These are phyloP conservation scores for Macrolepiota albuminosa DNA, from an alignment of 768 basidiomycete species.

Conservation along the genomic window DNA sequence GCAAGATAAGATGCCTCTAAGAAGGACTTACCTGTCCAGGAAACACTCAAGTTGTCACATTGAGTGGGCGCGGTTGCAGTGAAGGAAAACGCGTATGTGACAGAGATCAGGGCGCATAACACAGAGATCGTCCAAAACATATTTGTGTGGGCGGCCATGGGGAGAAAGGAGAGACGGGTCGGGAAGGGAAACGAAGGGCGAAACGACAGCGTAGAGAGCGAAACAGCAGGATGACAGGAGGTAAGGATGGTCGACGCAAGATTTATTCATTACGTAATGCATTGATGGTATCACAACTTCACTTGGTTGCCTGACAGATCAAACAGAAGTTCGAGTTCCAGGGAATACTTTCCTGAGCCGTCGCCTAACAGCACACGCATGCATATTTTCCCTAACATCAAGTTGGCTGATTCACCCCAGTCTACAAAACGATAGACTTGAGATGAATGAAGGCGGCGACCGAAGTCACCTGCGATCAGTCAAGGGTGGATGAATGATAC, in stretches of 20 bases:
- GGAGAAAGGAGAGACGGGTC: slow-evolving; percentile 16
- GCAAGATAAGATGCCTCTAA: slow-evolving; percentile 1
- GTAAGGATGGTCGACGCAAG: neutral
- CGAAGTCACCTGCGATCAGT: neutral
- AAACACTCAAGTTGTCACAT: slow-evolving; percentile 57
- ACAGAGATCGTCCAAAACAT: slow-evolving; percentile 18
- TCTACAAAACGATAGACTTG: neutral
- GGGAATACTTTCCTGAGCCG: neutral
- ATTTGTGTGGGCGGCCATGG: slow-evolving; percentile 7
- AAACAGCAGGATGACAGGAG: slow-evolving; percentile 1
- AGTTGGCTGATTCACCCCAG: neutral
- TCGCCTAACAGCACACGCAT: neutral
- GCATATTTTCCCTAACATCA: no score
- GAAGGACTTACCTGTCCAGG: slow-evolving; percentile 52
- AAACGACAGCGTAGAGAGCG: slow-evolving; percentile 1
- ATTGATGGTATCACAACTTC: slow-evolving; percentile 10
- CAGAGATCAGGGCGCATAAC: slow-evolving; percentile 18
- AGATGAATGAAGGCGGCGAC: neutral
- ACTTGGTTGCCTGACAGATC: neutral
- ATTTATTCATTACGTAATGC: slow-evolving; percentile 11
- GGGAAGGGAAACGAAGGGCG: slow-evolving; percentile 14
- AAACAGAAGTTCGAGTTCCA: neutral
- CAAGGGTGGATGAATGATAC: no score
- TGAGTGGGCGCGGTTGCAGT: slow-evolving; percentile 39
- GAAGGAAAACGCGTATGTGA: slow-evolving; percentile 42